Conservation (phyloP, 2,329 filamentous ascomycete species). For the Dryadomyces quercus-mongolicae region DNA sequence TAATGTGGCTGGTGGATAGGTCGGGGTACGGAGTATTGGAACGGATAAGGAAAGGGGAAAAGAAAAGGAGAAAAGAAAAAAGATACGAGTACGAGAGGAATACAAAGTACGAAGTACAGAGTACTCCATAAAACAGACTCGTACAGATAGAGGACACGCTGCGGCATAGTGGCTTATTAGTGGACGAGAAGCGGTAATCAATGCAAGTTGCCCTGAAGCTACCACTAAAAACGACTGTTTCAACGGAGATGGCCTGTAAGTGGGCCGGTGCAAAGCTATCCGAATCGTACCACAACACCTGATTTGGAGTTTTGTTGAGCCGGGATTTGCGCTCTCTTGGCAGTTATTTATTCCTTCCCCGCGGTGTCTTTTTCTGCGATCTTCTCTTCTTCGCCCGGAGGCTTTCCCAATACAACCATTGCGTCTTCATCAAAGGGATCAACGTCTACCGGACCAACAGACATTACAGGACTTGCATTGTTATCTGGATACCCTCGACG, state of each 20-base stretch:
- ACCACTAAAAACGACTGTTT: background rate
- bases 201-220: background rate
- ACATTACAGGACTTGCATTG: no score
- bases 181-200: no score
- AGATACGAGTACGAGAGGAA: background rate
- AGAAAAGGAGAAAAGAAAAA: background rate
- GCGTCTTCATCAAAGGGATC: no score
- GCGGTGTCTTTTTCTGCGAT: background rate
- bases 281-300: conserved; percentile 5
- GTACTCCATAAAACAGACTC: no score
- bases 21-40: no score
- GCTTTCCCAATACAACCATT: no score
- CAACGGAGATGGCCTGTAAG: background rate
- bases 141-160: no score
- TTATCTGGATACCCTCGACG: no score
- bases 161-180: no score
- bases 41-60: background rate
- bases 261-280: conserved; percentile 7
- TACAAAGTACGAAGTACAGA: no score
- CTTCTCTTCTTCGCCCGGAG: background rate
- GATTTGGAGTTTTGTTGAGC: background rate
- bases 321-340: background rate
- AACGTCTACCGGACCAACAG: no score
- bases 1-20: no score
- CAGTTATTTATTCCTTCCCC: background rate